Percentiles rank a stretch among this genome's conserved stretches.
These are phyloP conservation scores for Trichocomaceae sp. DNA, from an alignment of 2,329 filamentous ascomycete genomes.

Conservation along the genomic window DNA sequence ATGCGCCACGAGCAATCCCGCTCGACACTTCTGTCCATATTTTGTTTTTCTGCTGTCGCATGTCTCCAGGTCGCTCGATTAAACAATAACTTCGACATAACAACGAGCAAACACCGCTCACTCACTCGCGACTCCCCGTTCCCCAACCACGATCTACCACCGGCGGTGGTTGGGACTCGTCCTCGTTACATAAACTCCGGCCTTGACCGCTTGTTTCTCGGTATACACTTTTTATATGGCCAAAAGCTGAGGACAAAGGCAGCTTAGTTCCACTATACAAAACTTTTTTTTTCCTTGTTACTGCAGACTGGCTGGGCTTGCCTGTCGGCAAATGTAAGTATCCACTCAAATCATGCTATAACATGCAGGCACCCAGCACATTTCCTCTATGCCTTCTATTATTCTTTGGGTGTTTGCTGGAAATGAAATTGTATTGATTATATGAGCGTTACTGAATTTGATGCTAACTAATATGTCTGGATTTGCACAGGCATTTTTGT, in stretches of 20 bases:
- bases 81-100: not conserved
- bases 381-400: not conserved
- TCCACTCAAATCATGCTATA: not conserved
- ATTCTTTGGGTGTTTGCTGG: not conserved
- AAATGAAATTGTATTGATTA: not conserved
- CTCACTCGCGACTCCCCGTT: not conserved
- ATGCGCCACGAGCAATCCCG: not conserved
- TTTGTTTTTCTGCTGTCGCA: not conserved
- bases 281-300: not conserved
- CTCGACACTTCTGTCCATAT: not conserved
- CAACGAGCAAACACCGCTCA: not conserved
- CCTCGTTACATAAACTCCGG: not conserved
- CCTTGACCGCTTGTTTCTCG: not conserved
- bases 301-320: not conserved
- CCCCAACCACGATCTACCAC: constrained; percentile 3
- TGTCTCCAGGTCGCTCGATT: not conserved
- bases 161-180: constrained; percentile 5
- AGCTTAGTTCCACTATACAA: not conserved
- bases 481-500: constrained; percentile 8
- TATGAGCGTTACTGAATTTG: not conserved
- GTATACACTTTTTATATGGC: not conserved
- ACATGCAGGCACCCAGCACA: not conserved
- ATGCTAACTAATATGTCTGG: constrained; percentile 9
- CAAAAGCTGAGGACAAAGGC: not conserved
- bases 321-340: constrained; percentile 8